These are phyloP conservation scores for Coemansia sp. DNA, from an alignment of 192 early-diverging fungal species.

Conservation along the genomic window DNA sequence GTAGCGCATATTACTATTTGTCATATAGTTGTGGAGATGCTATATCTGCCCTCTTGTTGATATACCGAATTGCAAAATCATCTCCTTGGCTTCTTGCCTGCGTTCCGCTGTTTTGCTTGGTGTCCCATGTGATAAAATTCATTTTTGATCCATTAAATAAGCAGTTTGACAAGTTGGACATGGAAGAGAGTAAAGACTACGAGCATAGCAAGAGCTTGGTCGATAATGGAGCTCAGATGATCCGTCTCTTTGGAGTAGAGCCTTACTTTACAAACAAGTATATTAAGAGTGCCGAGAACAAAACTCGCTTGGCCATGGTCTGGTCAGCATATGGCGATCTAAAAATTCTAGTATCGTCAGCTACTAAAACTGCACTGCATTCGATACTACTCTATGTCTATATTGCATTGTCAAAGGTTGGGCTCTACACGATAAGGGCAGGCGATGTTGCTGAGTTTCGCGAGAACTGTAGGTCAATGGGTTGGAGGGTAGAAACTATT, in stretches of 20 bases:
- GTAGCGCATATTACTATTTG: neutral
- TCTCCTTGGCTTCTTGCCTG: neutral
- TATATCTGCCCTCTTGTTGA: neutral
- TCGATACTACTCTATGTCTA: neutral
- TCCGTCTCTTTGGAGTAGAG: slow-evolving; percentile 64
- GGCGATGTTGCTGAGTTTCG: neutral
- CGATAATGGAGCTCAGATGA: slow-evolving; percentile 39
- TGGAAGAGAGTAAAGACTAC: neutral
- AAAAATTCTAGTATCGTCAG: neutral
- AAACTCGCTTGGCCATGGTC: slow-evolving; percentile 36
- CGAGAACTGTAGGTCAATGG: neutral
- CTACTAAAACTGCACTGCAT: neutral
- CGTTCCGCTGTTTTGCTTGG: neutral
- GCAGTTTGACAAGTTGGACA: neutral
- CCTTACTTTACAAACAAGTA: slow-evolving; percentile 60
- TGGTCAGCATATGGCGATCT: neutral
- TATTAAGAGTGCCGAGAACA: slow-evolving; percentile 59
- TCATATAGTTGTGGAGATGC: neutral
- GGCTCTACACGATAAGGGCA: neutral
- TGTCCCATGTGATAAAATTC: too few relatives aligned
- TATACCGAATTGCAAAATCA: neutral
- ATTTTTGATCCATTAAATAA: neutral
- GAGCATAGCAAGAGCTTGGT: slow-evolving; percentile 1
- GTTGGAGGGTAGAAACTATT: neutral
- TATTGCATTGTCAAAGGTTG: neutral